phyloP scores from a whole-genome alignment of 2,329 filamentous ascomycete species.

The Claviceps purpurea region DNA sequence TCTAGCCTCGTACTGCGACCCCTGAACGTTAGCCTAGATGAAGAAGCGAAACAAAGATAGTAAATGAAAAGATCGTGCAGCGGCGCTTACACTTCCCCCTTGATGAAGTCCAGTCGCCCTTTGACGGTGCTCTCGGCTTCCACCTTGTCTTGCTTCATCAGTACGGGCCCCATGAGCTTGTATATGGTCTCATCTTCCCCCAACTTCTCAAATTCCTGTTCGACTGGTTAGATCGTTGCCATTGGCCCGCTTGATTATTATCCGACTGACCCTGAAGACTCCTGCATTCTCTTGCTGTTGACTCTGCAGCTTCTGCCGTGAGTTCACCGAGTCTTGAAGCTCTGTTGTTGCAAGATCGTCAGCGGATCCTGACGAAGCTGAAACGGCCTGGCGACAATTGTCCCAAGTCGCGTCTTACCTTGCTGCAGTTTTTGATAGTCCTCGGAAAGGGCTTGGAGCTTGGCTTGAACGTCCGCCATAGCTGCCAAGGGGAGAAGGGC shows the following conservation, averaged over 20 bases:
- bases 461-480: conserved; percentile 64
- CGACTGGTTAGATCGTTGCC: not conserved
- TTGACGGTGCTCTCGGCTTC: conserved; percentile 89
- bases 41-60: not conserved
- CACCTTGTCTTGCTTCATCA: conserved; percentile 85
- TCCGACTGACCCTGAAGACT: conserved; percentile 56
- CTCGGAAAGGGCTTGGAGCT: conserved; percentile 71
- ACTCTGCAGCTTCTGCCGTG: conserved; percentile 82
- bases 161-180: conserved; percentile 84
- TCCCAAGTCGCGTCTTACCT: conserved; percentile 34
- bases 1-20: conserved; percentile 28
- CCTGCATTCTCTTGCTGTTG: conserved; percentile 87
- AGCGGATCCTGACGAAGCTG: not conserved
- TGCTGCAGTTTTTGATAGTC: conserved; percentile 79
- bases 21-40: conserved; percentile 7
- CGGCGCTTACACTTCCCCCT: conserved; percentile 72
- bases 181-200: conserved; percentile 81
- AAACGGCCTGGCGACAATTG: not conserved
- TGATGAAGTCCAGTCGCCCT: conserved; percentile 80
- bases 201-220: conserved; percentile 70
- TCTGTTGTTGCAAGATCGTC: conserved; percentile 37
- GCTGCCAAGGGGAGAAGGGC: not conserved
- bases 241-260: not conserved
- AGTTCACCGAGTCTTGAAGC: conserved; percentile 60
- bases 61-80: not conserved